Base-by-base conservation (phyloP, 805 yeast species). In the Saccharomyces mikatae region DNA sequence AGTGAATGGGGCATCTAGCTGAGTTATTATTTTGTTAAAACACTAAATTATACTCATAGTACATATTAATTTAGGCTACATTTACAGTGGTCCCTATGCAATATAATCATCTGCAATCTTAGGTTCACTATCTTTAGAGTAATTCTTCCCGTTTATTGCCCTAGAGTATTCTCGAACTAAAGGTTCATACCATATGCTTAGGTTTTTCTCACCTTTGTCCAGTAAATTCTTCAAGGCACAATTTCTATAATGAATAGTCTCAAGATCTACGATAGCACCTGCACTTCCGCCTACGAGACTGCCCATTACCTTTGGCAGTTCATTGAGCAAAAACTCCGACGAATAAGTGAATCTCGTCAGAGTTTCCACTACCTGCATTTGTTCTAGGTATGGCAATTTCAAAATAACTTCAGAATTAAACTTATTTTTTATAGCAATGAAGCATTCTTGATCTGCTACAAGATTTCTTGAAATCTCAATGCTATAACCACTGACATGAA, bases 341-440 rank as follows among this genome's bases (percentile, higher is more conserved):
- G 62, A 56, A 51, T 67, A 57, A 1, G 55, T 22, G 52, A 51
- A 62, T 44, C 58, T 60, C 2, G 71, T 56, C 32, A 69, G 10
- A 30, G 59, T 60, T 52, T 66, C 62, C 6, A 67, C 48, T 17
- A 69, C 41, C 8, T 62, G 64, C 70, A 69, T 65, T 53, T 67
- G 70, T 54, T 68, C 71, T 49, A 60, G 48, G 52, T 67, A 69
- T 29, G 71, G 71, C 62, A 69, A 53, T 4, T 50, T 47, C 30
- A 66, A 41, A 11, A 69, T 60, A 3, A 53, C 14, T 11, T 54
- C 58, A 6, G 68, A 51, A 2, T 56, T 58, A 11, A 68, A 41
- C 17, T 59, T 54, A 17, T 49, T 49, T 49, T 61, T 60, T 9
- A 69, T 52, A 13, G 59, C 41, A 2, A 56, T n/a, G 47, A 69